Base-by-base conservation (phyloP, 2,329 filamentous ascomycete genomes). In the Drechslerella dactyloides region DNA sequence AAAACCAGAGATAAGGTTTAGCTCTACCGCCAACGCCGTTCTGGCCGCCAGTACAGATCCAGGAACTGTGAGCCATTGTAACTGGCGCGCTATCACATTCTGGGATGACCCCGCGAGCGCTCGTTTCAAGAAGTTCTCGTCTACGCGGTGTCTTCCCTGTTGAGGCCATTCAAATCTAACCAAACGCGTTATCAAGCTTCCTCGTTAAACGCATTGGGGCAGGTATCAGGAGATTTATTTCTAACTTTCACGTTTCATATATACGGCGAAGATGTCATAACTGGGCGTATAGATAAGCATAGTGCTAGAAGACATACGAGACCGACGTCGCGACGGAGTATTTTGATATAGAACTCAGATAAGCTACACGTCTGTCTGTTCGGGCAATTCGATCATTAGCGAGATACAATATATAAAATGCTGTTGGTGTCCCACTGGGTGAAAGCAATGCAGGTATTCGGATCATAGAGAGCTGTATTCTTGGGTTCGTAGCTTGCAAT, bases 171-270 rank as follows among this genome's bases (percentile, higher is more conserved):
- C 27, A 27, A 27, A 24, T 59, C 58, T 59, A 50, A 37, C 58
- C 50, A n/a, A 46, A 50, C 35, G 19, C 21, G 57, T 62, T 30
- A 46, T n/a, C 15, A 24, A 17, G 8, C 21, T 27, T 27, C 23
- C 59, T 56, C 17, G 7, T 15, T 42, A 15, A 42, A 42, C 37
- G 37, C n/a, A 17, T 70, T 69, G 21, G 50, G 59, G 66, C 60
- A 70, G 66, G 53, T 64, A 50, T 54, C 7, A 33, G 17, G 13
- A 50, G 37, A n/a, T 33, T 13, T 24, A 46, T 55, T 27, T 37
- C 54, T 4, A 48, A n/a, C n/a, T 30, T 50, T 59, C 33, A 55
- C 48, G 66, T 63, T 70, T 70, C 66, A 64, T 70, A 53, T 24
- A 30, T 17, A 64, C 19, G 21, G 30, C 5, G 6, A 27, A 33